Evolutionary conservation across 106 monocot genomes (phyloP).

Genomic region (Amphibolis antarctica): DNA sequence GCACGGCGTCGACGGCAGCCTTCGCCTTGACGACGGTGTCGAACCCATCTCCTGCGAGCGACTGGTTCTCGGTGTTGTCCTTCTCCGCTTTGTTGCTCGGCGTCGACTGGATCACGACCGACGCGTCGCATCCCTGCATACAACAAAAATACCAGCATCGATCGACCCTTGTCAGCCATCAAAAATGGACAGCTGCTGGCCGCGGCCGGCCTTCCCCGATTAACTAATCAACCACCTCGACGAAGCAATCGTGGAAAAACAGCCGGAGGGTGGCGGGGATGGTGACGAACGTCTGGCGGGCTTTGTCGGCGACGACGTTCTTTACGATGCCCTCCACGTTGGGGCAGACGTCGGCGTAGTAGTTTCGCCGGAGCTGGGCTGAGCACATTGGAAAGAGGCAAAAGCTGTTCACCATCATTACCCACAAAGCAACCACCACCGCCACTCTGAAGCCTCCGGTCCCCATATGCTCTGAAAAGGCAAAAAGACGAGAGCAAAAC

Average conservation of each 20-base stretch:
- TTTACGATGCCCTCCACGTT: slow-evolving; percentile 42
- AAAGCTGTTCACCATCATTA: not conserved
- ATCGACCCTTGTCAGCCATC: not conserved
- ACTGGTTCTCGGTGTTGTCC: slow-evolving; percentile 38
- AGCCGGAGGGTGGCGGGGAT: slow-evolving; percentile 47
- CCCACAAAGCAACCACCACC: no score
- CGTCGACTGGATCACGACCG: slow-evolving; percentile 31
- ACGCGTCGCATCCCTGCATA: slow-evolving; percentile 52
- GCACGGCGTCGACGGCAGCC: slow-evolving; percentile 50
- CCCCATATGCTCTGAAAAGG: no score
- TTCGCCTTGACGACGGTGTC: slow-evolving; percentile 56
- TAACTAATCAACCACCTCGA: slow-evolving; percentile 8
- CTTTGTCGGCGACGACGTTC: slow-evolving; percentile 15
- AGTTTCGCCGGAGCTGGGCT: slow-evolving; percentile 32
- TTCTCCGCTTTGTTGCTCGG: slow-evolving; percentile 40
- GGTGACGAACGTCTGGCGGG: slow-evolving; percentile 33
- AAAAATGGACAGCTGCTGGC: not conserved
- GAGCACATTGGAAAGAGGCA: not conserved
- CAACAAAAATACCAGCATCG: not conserved
- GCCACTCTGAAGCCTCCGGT: not conserved
- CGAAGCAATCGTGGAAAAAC: slow-evolving; percentile 58
- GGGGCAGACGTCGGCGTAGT: slow-evolving; percentile 44
- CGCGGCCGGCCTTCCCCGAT: no score
- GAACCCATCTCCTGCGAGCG: slow-evolving; percentile 61
- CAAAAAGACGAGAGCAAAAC: no score